Conservation (phyloP, 768 basidiomycete genomes). For the Chalciporus pseudorubinellus region DNA sequence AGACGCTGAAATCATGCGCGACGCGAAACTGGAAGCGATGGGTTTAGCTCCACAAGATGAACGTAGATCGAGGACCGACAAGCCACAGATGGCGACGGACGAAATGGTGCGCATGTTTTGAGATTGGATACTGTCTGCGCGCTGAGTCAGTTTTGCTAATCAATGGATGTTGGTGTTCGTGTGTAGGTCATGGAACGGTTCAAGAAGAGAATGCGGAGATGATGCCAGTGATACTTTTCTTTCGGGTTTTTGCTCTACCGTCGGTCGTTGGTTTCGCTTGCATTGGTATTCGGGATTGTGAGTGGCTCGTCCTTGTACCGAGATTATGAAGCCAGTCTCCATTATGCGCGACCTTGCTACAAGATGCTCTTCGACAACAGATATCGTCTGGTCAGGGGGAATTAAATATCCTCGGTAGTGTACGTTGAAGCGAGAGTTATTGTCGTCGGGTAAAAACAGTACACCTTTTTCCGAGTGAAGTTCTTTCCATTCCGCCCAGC, state of each 20-base stretch:
- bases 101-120: slow-evolving; percentile 62
- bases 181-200: slow-evolving; percentile 90
- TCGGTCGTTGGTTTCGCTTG: neutral
- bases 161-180: too few species aligned
- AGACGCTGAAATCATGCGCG: slow-evolving; percentile 82
- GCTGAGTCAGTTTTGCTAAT: too few species aligned
- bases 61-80: slow-evolving; percentile 44
- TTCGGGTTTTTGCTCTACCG: neutral
- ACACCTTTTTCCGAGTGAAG: too few species aligned
- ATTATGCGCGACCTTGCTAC: too few species aligned
- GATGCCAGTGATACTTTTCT: slow-evolving; percentile 10
- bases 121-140: too few species aligned
- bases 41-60: slow-evolving; percentile 55
- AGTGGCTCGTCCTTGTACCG: neutral
- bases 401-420: too few species aligned
- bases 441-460: too few species aligned
- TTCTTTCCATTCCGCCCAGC: too few species aligned
- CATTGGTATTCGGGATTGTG: neutral
- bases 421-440: too few species aligned
- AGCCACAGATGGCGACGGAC: slow-evolving; percentile 85
- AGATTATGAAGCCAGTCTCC: too few species aligned
- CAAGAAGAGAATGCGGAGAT: slow-evolving; percentile 93
- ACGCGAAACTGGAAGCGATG: slow-evolving; percentile 86
- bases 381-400: too few species aligned
- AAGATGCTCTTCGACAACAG: too few species aligned